A percentile compares a stretch with the other conserved stretches of the same genome.
These are phyloP conservation scores for Oxyria digyna DNA, from an alignment of 148 eudicot species.

Conservation along the genomic window DNA sequence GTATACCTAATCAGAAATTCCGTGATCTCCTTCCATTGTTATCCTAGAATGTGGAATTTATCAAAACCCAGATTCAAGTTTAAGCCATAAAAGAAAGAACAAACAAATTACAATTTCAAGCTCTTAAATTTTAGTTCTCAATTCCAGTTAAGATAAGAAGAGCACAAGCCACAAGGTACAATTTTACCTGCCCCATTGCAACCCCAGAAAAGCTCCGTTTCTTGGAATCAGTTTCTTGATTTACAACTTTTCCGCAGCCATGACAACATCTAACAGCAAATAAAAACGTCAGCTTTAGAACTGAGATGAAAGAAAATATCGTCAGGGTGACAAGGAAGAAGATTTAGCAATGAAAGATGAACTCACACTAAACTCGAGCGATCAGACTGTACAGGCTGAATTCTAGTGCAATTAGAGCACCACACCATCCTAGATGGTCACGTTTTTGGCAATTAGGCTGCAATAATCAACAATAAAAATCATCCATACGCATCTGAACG, in stretches of 20 bases:
- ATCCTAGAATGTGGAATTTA: not conserved
- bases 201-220: not conserved
- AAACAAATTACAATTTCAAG: not conserved
- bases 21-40: not conserved
- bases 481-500: not conserved
- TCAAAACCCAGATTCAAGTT: not conserved
- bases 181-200: not conserved
- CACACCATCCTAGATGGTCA: not conserved
- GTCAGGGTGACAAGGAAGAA: not conserved
- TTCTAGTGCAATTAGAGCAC: not conserved
- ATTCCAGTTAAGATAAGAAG: not conserved
- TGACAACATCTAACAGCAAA: not conserved
- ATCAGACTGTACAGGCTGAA: not conserved
- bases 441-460: not conserved
- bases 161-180: not conserved
- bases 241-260: slow-evolving; percentile 7
- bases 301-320: not conserved
- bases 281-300: not conserved
- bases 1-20: not conserved
- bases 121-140: not conserved
- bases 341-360: not conserved
- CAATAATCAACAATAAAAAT: not conserved
- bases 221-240: not conserved
- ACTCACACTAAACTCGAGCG: slow-evolving; percentile 2
- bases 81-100: not conserved